Conservation (phyloP, 345 rosid species). For the Eucalyptus marginata region DNA sequence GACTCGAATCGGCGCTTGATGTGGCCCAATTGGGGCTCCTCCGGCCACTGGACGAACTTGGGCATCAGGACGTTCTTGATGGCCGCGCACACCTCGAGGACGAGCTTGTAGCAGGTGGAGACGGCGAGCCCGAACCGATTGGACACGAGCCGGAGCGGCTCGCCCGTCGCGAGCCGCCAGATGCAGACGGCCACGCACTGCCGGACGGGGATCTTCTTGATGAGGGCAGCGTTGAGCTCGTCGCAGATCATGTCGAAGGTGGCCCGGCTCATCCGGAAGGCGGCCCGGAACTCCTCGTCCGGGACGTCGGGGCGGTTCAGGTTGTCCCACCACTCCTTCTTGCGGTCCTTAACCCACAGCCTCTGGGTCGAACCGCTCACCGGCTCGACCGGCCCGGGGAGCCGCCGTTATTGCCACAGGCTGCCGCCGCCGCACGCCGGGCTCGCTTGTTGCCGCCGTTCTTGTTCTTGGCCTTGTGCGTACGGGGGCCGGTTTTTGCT, state of each 20-base stretch:
- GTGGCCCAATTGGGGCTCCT: constrained; percentile 15
- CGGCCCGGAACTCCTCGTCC: constrained; percentile 52
- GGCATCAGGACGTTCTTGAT: constrained; percentile 54
- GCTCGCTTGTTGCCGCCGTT: too few species aligned
- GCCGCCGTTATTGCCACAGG: too few species aligned
- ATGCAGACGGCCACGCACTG: constrained; percentile 77
- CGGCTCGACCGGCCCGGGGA: background rate
- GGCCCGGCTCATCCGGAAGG: constrained; percentile 67
- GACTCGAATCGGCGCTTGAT: constrained; percentile 34
- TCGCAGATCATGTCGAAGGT: constrained; percentile 65
- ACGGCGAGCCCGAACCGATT: constrained; percentile 69
- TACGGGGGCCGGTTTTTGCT: too few species aligned
- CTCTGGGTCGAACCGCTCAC: constrained; percentile 29
- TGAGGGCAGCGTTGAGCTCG: constrained; percentile 55
- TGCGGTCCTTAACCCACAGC: constrained; percentile 78
- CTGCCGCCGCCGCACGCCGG: too few species aligned
- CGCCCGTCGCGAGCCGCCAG: constrained; percentile 74
- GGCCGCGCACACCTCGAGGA: constrained; percentile 69
- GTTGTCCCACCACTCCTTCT: constrained; percentile 78
- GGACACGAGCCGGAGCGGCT: constrained; percentile 69
- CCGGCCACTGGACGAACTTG: constrained; percentile 61
- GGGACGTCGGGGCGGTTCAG: constrained; percentile 50
- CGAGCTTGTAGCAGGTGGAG: constrained; percentile 88
- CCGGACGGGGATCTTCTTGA: constrained; percentile 78
- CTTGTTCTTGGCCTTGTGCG: too few species aligned